phyloP scores from a whole-genome alignment of 2,329 filamentous ascomycete genomes.

The Calonectria pseudoreteaudii region DNA sequence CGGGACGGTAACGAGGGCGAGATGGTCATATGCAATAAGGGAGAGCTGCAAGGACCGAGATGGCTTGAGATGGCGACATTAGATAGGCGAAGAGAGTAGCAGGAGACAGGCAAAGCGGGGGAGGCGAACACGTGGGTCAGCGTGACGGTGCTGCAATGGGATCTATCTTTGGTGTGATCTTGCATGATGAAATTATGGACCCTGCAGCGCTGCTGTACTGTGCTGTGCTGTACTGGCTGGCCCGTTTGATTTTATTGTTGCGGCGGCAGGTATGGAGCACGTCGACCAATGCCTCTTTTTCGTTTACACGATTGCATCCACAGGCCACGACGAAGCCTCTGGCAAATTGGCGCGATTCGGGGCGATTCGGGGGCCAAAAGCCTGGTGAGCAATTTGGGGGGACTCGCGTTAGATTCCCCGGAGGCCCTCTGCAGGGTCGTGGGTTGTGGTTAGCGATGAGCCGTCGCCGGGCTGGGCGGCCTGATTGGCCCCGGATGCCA shows the following conservation, averaged over 20 bases:
- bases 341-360: not conserved
- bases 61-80: not conserved
- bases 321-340: not conserved
- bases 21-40: not conserved
- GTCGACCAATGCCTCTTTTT: not conserved
- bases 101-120: conserved; percentile 1
- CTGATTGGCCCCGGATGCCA: conserved; percentile 18
- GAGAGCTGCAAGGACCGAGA: not conserved
- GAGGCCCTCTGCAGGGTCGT: not conserved
- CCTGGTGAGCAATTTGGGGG: not conserved
- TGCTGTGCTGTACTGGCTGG: too few relatives aligned
- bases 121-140: conserved; percentile 26
- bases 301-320: not conserved
- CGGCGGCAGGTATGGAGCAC: not conserved
- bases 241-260: not conserved
- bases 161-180: conserved; percentile 21
- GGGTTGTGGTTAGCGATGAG: conserved; percentile 1
- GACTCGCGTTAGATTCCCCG: not conserved
- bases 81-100: conserved; percentile 3
- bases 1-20: not conserved
- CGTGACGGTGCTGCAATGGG: conserved; percentile 6
- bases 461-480: not conserved
- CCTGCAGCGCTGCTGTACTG: too few relatives aligned
- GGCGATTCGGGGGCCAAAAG: not conserved
- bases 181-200: conserved; percentile 11